Base-by-base conservation (phyloP, 768 basidiomycete species). In the Agaricus blazei region DNA sequence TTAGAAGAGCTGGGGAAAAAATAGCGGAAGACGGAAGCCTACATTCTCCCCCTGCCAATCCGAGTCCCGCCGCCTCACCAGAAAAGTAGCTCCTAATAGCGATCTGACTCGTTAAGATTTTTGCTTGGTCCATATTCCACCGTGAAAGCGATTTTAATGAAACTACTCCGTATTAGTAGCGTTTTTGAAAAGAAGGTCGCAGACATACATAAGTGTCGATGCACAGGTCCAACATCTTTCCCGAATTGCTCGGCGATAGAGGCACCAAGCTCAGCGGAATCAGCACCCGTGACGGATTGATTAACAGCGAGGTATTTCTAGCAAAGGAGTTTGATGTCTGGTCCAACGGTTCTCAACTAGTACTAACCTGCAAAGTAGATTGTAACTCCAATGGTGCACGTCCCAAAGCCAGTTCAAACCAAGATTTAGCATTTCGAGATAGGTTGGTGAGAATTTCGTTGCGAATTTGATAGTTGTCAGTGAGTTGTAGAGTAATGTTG, bases 361-460 rank as follows among this genome's bases (percentile, higher is more conserved):
- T 34, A 63, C 75, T 42, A 64, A 90, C 93, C 80, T 96, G 93
- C 52, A 99, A 73, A 0, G 92, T 93, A 0, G 93, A 90, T 59
- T 95, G 93, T 47, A 98, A 72, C 67, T 97, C 95, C 66, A 94
- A 81, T 0, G 96, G 96, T 1, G 95, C 93, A 19, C 94, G 84
- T 9, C 86, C 83, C 34, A 98, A 74, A 1, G 91, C 93, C 40
- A 93, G 72, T 54, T 88, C 84, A 56, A 99, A 88, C 96, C 96
- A 99, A 19, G 68, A 77, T 55, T 79, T 82, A 9, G 93, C 86
- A 63, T 88, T 83, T 3, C 78, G 77, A 58, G 90, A 84, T 31
- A 97, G 67, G 53, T 87, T 83, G 8, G 76, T 75, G 9, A 94
- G 78, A 60, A 98, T 92, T 40, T 93, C 87, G 62, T 92, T 91